These are phyloP conservation scores for Trametes meyenii DNA, from an alignment of 768 basidiomycete genomes.

Conservation along the genomic window DNA sequence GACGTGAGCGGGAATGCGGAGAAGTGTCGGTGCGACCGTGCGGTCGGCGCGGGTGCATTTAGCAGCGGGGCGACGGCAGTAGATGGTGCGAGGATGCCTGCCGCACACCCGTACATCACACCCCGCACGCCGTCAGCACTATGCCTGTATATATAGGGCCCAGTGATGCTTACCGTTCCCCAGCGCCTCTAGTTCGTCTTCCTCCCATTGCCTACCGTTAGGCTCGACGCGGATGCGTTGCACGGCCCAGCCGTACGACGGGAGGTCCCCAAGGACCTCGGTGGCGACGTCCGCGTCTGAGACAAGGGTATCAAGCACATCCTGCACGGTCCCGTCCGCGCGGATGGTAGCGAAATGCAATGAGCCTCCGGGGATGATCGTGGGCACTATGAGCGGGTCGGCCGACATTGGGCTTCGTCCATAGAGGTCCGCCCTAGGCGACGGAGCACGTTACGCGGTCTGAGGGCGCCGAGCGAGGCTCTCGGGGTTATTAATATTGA, in stretches of 20 bases:
- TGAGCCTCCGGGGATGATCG: conserved; percentile 57
- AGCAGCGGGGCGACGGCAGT: conserved; percentile 56
- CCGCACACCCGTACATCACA: not conserved
- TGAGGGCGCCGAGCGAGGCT: not conserved
- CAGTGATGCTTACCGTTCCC: conserved; percentile 55
- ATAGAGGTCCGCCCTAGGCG: conserved; percentile 16
- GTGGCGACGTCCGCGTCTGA: conserved; percentile 49
- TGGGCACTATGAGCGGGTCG: conserved; percentile 56
- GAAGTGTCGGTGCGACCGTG: conserved; percentile 53
- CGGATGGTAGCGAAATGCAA: conserved; percentile 64
- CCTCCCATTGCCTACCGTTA: conserved; percentile 68
- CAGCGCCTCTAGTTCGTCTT: conserved; percentile 65
- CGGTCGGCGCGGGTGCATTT: conserved; percentile 40
- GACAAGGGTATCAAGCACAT: conserved; percentile 59
- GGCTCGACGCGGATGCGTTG: conserved; percentile 63
- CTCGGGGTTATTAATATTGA: not conserved
- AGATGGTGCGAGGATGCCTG: conserved; percentile 54
- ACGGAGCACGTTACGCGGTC: conserved; percentile 15
- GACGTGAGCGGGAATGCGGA: conserved; percentile 71
- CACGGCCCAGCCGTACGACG: conserved; percentile 67
- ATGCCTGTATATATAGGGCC: not conserved
- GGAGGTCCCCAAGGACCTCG: conserved; percentile 59
- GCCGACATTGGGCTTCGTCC: conserved; percentile 40
- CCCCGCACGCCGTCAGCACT: not conserved
- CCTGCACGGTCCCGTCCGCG: conserved; percentile 55